Base-by-base conservation (phyloP, 257 asterid genomes). In the Orobanche coerulescens region DNA sequence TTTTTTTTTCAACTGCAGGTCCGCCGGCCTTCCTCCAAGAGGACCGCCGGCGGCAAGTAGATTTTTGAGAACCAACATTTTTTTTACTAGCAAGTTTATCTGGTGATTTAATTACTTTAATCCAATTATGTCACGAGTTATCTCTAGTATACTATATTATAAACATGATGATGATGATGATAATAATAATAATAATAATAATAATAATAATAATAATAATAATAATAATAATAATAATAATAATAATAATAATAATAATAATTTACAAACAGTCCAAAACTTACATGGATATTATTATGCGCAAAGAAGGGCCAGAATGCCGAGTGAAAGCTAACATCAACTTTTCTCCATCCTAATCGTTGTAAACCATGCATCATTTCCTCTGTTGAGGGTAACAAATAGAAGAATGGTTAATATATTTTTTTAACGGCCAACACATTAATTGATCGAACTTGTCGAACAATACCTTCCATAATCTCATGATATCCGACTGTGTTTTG, bases 301-400 rank as follows among this genome's bases (percentile, higher is more conserved):
- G 98, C 97, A 36, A 86, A 92, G 77, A 86, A 92, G 20, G 97
- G 97, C 95, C 97, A 92, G 40, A 79, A 69, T 10, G 98, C 78
- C 0, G 97, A 86, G 78, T 89, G 95, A 60, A 92, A 88, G 80
- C 94, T 88, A 60, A 92, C 91, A 44, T 92, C 96, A 11, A 92
- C 89, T 67, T 88, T 88, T 75, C 61, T 75, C 98, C 97, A 88
- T 44, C 94, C 95, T 51, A 84, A 11, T 56, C 81, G 81, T 68
- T 88, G 98, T 43, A 92, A 71, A 13, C 98, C 96, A 1, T 72
- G 77, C 55, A 82, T 76, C 95, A 92, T 92, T 76, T 92, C 95
- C 87, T 88, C 95, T 92, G 84, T 67, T 16, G 6, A 13, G 8
- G 14, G 68, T 34, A 69, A 24, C 34, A 52, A 6, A 26, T 19